These are phyloP conservation scores for Calonectria ilicicola DNA, from an alignment of 2,329 filamentous ascomycete genomes.

Conservation along the genomic window DNA sequence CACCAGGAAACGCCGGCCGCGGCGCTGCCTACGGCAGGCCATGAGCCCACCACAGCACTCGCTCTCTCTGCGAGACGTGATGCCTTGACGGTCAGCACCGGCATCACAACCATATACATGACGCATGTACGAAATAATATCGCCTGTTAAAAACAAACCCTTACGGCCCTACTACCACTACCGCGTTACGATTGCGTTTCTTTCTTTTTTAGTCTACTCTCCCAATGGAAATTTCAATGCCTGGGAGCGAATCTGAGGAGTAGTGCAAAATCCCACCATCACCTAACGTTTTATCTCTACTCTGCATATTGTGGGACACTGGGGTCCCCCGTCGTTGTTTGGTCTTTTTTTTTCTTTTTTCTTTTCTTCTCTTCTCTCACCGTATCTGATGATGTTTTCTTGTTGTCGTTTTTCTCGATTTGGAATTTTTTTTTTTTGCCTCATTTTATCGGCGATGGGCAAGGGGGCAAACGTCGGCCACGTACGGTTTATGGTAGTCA, in stretches of 20 bases:
- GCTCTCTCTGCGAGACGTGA: neutral
- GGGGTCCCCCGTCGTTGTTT: constrained; percentile 29
- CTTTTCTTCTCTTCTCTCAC: constrained; percentile 17
- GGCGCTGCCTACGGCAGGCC: constrained; percentile 50
- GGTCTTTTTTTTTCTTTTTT: constrained; percentile 32
- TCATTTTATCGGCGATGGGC: constrained; percentile 39
- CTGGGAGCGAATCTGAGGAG: constrained; percentile 12
- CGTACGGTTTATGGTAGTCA: constrained; percentile 34
- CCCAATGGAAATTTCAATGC: neutral
- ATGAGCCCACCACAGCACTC: constrained; percentile 24
- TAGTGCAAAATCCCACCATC: constrained; percentile 10
- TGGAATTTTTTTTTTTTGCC: neutral
- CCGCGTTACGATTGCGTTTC: constrained; percentile 13
- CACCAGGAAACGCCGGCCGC: constrained; percentile 55
- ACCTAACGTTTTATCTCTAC: constrained; percentile 14
- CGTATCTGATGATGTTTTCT: constrained; percentile 24
- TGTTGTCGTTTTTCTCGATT: constrained; percentile 28
- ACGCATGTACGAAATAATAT: constrained; percentile 36
- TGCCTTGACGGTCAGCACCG: neutral
- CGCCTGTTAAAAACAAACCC: constrained; percentile 30
- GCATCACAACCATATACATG: constrained; percentile 11
- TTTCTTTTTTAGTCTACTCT: constrained; percentile 4
- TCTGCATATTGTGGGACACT: constrained; percentile 23
- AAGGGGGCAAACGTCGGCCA: constrained; percentile 39
- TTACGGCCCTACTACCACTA: constrained; percentile 24